These are phyloP conservation scores for Microbotryum violaceum DNA, from an alignment of 1,284 basidiomycete genomes.

Conservation along the genomic window DNA sequence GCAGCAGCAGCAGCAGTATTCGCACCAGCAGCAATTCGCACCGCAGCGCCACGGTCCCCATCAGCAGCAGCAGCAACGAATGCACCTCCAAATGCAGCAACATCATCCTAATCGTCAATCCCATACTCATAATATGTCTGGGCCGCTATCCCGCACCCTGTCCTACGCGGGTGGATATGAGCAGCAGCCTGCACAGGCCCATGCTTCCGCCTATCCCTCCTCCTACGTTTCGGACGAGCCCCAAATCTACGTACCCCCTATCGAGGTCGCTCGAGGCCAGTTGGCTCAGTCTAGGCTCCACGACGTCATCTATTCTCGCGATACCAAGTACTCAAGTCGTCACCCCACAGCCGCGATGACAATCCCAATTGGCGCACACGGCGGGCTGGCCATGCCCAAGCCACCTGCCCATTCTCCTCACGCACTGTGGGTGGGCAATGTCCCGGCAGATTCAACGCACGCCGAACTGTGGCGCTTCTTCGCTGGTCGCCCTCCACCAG, in stretches of 20 bases:
- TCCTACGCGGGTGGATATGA: too few relatives aligned
- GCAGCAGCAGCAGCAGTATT: too few relatives aligned
- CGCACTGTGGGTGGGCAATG: conserved; percentile 61
- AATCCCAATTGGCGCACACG: neutral
- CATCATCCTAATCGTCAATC: too few relatives aligned
- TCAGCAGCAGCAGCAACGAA: too few relatives aligned
- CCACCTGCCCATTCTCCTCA: conserved; percentile 33
- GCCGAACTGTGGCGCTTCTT: conserved; percentile 88
- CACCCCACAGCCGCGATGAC: neutral
- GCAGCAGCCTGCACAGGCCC: too few relatives aligned
- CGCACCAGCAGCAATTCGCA: too few relatives aligned
- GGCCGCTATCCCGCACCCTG: too few relatives aligned
- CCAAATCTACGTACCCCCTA: conserved; percentile 1
- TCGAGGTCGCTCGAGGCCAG: conserved; percentile 25
- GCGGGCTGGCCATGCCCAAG: conserved; percentile 21
- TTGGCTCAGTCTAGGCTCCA: conserved; percentile 26
- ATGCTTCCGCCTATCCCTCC: too few relatives aligned
- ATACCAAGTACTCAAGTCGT: neutral
- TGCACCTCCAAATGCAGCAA: too few relatives aligned
- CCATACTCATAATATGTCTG: too few relatives aligned
- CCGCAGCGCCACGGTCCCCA: too few relatives aligned
- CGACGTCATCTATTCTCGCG: conserved; percentile 8
- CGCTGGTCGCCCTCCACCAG: conserved; percentile 43
- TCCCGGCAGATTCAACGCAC: conserved; percentile 69
- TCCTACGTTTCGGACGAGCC: neutral